Evolutionary conservation across 129 eudicot species (phyloP), one percentile per base, ranked within the genome.

Genomic region (Centrapalus pauciflorus): DNA sequence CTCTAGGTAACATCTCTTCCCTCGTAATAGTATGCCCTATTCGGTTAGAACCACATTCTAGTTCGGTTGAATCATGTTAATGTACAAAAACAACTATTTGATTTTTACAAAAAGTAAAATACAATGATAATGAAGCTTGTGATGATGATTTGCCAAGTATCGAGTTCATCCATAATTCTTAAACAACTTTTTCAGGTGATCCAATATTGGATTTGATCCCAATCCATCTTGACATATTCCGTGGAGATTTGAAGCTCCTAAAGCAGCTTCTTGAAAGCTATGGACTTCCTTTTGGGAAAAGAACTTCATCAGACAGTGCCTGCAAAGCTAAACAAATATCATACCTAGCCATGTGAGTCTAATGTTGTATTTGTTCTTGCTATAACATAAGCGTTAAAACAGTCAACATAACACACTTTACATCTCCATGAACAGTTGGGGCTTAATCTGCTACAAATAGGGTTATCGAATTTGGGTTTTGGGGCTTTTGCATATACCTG

Each of bases 171-270:
- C n/a, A n/a, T n/a, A n/a, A n/a, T n/a, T n/a, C n/a, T n/a, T n/a
- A n/a, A n/a, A n/a, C n/a, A n/a, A 61, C 12, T 9, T 17, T 41
- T 83, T 33, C 75, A 92, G 98, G 96, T 30, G 96, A 92, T 52
- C 98, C 95, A 7, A 70, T 92, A 51, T 77, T 78, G 72, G 98
- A 92, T 69, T 23, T 92, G 59, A 88, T 92, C 50, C 96, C 98
- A 7, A 75, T 88, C 55, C 80, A 81, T 73, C 80, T 92, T 23
- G 98, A 92, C 50, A 59, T 92, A 74, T 92, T 88, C 67, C 82
- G 74, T 75, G 96, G 96, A 75, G 90, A 88, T 76, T 12, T 81
- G 30, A 55, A 49, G 71, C 87, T 92, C 45, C 48, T 92, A 67
- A 85, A 88, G 75, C 71, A 35, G 79, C 85, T 88, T 64, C 76